Evolutionary conservation across 148 eudicot species (phyloP).

Genomic region (Chenopodium album): DNA sequence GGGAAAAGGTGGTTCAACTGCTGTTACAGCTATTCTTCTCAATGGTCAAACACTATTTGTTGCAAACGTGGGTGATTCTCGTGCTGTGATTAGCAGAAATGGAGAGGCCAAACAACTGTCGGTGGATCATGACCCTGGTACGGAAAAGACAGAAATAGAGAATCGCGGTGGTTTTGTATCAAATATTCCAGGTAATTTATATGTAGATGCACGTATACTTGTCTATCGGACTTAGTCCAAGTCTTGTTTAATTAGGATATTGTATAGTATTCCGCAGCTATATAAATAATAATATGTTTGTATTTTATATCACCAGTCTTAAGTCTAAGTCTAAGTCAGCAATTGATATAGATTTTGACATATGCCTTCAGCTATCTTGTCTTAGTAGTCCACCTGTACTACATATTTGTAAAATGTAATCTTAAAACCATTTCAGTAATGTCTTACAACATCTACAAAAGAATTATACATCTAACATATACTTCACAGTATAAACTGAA

Average conservation of each 20-base stretch:
- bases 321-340: not conserved
- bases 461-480: too few species aligned
- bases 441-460: too few species aligned
- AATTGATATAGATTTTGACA: not conserved
- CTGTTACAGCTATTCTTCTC: conserved; percentile 71
- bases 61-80: conserved; percentile 75
- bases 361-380: not conserved
- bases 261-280: too few species aligned
- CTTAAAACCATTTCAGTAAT: too few species aligned
- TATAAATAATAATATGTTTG: too few species aligned
- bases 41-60: conserved; percentile 53
- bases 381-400: too few species aligned
- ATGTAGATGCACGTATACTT: not conserved
- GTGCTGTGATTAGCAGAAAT: conserved; percentile 55
- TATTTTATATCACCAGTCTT: not conserved
- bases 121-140: conserved; percentile 60
- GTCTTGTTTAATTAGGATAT: not conserved
- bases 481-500: too few species aligned
- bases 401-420: too few species aligned
- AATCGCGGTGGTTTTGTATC: conserved; percentile 43
- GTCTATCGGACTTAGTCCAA: not conserved
- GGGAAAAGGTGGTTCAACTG: conserved; percentile 76
- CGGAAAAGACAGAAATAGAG: conserved; percentile 36
- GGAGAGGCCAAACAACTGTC: conserved; percentile 57
- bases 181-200: conserved; percentile 35